Percentiles rank a stretch among this genome's conserved stretches.
phyloP scores from a whole-genome alignment of 2,329 filamentous ascomycete species.

The Nemania bipapillata region DNA sequence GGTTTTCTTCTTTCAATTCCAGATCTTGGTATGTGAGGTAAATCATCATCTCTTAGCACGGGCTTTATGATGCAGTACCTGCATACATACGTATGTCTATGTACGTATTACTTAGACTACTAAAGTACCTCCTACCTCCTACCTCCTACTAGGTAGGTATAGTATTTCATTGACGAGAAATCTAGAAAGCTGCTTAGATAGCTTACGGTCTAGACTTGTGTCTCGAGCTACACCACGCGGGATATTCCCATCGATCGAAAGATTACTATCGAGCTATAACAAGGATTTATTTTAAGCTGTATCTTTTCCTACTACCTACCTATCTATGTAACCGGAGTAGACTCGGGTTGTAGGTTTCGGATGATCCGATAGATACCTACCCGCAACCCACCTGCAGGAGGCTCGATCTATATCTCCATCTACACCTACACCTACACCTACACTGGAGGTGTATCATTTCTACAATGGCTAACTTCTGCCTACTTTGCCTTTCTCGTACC shows the following conservation, averaged over 20 bases:
- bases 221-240: neutral
- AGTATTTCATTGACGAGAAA: neutral
- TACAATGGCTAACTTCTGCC: too few species aligned
- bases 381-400: neutral
- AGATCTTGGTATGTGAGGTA: too few species aligned
- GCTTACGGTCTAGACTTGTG: neutral
- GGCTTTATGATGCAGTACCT: too few species aligned
- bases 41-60: too few species aligned
- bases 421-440: too few species aligned
- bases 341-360: neutral
- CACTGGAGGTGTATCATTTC: neutral
- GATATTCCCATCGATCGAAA: neutral
- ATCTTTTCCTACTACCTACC: neutral
- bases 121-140: neutral
- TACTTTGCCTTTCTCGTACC: too few species aligned
- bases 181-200: neutral
- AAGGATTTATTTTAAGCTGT: neutral
- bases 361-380: neutral
- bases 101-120: neutral
- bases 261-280: neutral
- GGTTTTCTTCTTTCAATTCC: too few species aligned
- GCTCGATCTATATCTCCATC: too few species aligned
- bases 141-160: too few species aligned
- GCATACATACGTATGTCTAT: too few species aligned
- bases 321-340: neutral